Conservation (phyloP, 1,284 basidiomycete genomes). For the Mrakiaceae sp. region DNA sequence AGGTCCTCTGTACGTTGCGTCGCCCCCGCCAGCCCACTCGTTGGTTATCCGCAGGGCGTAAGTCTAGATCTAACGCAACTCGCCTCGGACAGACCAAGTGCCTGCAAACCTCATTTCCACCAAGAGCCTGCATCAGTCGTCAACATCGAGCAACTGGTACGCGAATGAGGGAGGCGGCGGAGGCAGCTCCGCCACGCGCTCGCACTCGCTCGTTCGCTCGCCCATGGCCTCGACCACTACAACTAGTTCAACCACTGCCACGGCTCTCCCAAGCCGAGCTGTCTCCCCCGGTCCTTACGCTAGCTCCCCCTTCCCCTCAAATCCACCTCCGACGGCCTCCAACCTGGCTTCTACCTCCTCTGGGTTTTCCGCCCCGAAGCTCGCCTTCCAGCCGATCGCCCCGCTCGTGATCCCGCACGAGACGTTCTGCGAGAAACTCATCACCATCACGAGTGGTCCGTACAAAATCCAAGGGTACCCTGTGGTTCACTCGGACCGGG, state of each 20-base stretch:
- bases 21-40: neutral
- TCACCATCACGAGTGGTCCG: slow-evolving; percentile 49
- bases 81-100: slow-evolving; percentile 28
- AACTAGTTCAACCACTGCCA: neutral
- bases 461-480: slow-evolving; percentile 84
- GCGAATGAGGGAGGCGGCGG: too few species aligned
- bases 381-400: slow-evolving; percentile 82
- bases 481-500: slow-evolving; percentile 45
- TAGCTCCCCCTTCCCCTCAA: neutral
- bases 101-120: slow-evolving; percentile 34
- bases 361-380: slow-evolving; percentile 26
- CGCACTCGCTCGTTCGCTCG: slow-evolving; percentile 20
- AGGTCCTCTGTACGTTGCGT: slow-evolving; percentile 9
- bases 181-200: slow-evolving; percentile 17
- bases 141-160: too few species aligned
- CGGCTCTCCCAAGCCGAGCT: neutral
- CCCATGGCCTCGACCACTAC: neutral
- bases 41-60: too few species aligned
- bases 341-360: neutral
- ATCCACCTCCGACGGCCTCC: neutral
- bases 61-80: slow-evolving; percentile 30
- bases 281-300: neutral
- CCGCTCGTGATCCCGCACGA: slow-evolving; percentile 89
- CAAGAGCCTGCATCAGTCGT: neutral
- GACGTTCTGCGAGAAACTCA: slow-evolving; percentile 74